A percentile compares a stretch with the other conserved stretches of the same genome.
These are phyloP conservation scores for Modicella reniformis DNA, from an alignment of 371 early-diverging fungal genomes.

Conservation along the genomic window DNA sequence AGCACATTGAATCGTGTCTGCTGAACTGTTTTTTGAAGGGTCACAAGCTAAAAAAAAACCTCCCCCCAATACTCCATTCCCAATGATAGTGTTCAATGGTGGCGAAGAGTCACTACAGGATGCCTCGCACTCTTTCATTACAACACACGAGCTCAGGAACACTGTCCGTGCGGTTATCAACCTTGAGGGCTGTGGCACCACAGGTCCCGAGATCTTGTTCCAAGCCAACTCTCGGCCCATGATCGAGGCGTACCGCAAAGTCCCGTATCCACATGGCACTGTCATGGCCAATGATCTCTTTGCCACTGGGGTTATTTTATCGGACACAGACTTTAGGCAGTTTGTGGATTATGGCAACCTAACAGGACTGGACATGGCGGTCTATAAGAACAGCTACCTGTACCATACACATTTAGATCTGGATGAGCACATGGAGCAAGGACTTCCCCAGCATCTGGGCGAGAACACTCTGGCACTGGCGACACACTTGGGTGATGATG, in stretches of 20 bases:
- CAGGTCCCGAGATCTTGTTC: slow-evolving; percentile 78
- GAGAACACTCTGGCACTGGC: slow-evolving; percentile 72
- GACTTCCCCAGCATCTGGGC: slow-evolving; percentile 78
- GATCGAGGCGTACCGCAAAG: slow-evolving; percentile 76
- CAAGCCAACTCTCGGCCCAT: slow-evolving; percentile 77
- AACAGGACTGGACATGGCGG: slow-evolving; percentile 77
- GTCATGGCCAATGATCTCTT: slow-evolving; percentile 80
- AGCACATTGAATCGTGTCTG: slow-evolving; percentile 16
- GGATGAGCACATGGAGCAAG: slow-evolving; percentile 66
- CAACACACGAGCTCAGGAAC: slow-evolving; percentile 65
- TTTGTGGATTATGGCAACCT: slow-evolving; percentile 78
- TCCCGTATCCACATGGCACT: slow-evolving; percentile 77
- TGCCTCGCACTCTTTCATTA: slow-evolving; percentile 80
- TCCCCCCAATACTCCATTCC: not conserved
- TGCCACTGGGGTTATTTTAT: slow-evolving; percentile 74
- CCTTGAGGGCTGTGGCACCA: slow-evolving; percentile 78
- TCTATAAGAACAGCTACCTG: slow-evolving; percentile 75
- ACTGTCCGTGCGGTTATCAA: slow-evolving; percentile 75
- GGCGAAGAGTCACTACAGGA: slow-evolving; percentile 84
- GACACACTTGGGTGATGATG: slow-evolving; percentile 63
- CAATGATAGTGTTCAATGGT: slow-evolving; percentile 72
- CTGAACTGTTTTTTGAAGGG: not conserved
- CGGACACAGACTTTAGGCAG: slow-evolving; percentile 82
- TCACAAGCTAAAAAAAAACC: not conserved
- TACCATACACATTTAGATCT: slow-evolving; percentile 81